Percentiles rank a stretch among this genome's conserved stretches.
Conservation (phyloP, 2,329 filamentous ascomycete species). For the Didymellaceae sp. region DNA sequence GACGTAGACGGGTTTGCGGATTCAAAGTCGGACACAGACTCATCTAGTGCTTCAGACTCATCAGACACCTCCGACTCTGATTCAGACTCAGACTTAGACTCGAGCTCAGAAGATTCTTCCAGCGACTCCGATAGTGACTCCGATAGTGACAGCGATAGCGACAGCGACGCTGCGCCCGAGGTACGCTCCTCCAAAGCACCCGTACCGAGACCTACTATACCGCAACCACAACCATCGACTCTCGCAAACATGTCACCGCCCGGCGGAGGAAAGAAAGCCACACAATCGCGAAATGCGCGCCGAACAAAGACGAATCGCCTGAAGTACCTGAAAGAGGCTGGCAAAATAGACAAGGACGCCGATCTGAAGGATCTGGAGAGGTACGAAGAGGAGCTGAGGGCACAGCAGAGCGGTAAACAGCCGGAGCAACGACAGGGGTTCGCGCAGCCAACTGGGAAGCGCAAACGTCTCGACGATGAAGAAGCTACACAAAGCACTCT, state of each 20-base stretch:
- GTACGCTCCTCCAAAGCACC: slow-evolving; percentile 30
- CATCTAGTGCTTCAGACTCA: slow-evolving; percentile 34
- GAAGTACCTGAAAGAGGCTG: slow-evolving; percentile 60
- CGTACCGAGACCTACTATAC: slow-evolving; percentile 3
- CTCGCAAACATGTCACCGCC: slow-evolving; percentile 46
- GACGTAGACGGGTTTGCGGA: slow-evolving; percentile 19
- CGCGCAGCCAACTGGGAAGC: slow-evolving; percentile 24
- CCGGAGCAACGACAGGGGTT: slow-evolving; percentile 15
- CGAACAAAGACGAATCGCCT: slow-evolving; percentile 59
- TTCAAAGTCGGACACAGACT: slow-evolving; percentile 23
- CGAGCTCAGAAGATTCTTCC: slow-evolving; percentile 35
- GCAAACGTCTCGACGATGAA: slow-evolving; percentile 33
- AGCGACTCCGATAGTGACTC: slow-evolving; percentile 42
- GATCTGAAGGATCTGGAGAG: slow-evolving; percentile 58
- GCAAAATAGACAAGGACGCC: slow-evolving; percentile 59
- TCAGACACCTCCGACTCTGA: slow-evolving; percentile 37
- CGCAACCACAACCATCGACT: background rate
- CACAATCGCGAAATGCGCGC: slow-evolving; percentile 63
- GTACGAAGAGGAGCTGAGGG: slow-evolving; percentile 50
- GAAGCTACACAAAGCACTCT: slow-evolving; percentile 9
- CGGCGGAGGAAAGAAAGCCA: slow-evolving; percentile 57
- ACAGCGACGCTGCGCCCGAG: slow-evolving; percentile 38
- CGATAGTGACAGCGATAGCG: slow-evolving; percentile 50
- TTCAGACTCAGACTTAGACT: slow-evolving; percentile 36
- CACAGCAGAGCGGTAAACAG: background rate